phyloP scores from a whole-genome alignment of 352 stramenopile genomes.

The Phytophthora aleatoria region DNA sequence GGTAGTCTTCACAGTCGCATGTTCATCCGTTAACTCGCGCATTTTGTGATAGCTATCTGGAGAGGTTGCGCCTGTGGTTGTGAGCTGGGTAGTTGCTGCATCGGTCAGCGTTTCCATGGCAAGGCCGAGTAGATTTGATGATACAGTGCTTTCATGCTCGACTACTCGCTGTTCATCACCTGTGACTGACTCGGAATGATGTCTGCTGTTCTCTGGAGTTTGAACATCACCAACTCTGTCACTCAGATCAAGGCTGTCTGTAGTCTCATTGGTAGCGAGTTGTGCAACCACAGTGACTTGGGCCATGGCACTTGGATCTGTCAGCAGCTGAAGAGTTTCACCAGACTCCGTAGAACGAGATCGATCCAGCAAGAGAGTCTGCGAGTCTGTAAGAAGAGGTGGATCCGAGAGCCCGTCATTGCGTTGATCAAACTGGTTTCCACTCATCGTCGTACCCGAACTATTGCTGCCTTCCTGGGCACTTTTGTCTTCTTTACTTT shows the following conservation, averaged over 20 bases:
- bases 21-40: background rate
- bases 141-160: background rate
- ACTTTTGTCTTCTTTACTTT: background rate
- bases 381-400: background rate
- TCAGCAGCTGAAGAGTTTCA: background rate
- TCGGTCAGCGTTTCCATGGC: background rate
- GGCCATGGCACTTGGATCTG: background rate
- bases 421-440: background rate
- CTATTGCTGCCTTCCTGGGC: background rate
- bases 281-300: background rate
- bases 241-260: background rate
- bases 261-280: background rate
- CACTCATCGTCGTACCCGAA: background rate
- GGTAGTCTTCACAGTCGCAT: background rate
- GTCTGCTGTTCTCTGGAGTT: too few relatives aligned
- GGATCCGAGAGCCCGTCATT: background rate
- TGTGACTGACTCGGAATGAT: background rate
- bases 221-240: background rate
- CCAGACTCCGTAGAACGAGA: background rate
- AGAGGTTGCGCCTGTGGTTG: too few relatives aligned
- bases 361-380: background rate
- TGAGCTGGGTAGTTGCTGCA: background rate
- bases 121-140: background rate
- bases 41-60: too few relatives aligned
- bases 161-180: background rate